Conservation (phyloP, 1,284 basidiomycete species). For the Melanopsichium pennsylvanicum region DNA sequence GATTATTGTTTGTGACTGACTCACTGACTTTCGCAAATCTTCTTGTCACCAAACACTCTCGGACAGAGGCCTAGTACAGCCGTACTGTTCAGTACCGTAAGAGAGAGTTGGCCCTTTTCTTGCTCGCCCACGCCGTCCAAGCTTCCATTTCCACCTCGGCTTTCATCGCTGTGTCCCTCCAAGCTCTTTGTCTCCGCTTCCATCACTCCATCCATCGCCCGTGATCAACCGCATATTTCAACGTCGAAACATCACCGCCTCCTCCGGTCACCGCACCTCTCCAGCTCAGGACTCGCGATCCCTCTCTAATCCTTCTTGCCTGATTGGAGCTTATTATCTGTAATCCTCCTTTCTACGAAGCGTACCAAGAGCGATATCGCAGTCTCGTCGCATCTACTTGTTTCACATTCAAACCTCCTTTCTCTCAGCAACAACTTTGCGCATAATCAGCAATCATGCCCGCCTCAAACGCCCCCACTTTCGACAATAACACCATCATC, state of each 20-base stretch:
- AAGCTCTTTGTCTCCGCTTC: background rate
- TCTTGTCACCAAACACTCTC: too few relatives aligned
- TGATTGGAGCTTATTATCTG: too few relatives aligned
- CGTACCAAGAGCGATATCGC: too few relatives aligned
- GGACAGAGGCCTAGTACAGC: too few relatives aligned
- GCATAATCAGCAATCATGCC: slow-evolving; percentile 41
- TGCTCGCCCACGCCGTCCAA: too few relatives aligned
- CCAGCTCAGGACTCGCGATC: background rate
- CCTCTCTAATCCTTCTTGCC: background rate
- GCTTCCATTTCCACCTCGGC: slow-evolving; percentile 1
- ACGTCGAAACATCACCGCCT: background rate
- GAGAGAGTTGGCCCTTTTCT: background rate
- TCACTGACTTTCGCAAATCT: background rate
- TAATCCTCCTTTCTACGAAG: too few relatives aligned
- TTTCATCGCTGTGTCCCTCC: slow-evolving; percentile 1
- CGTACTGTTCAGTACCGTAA: too few relatives aligned
- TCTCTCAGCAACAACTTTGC: too few relatives aligned
- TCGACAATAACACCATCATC: slow-evolving; percentile 59
- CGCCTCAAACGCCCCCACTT: slow-evolving; percentile 37
- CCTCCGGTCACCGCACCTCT: background rate
- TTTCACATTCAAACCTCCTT: too few relatives aligned
- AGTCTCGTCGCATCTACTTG: too few relatives aligned
- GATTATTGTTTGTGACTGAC: too few relatives aligned
- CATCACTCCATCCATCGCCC: background rate
- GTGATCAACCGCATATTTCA: background rate